Evolutionary conservation across 2,329 filamentous ascomycete species (phyloP), one percentile per base, ranked within the genome.

Genomic region (Ceratocystis alfenasii): DNA sequence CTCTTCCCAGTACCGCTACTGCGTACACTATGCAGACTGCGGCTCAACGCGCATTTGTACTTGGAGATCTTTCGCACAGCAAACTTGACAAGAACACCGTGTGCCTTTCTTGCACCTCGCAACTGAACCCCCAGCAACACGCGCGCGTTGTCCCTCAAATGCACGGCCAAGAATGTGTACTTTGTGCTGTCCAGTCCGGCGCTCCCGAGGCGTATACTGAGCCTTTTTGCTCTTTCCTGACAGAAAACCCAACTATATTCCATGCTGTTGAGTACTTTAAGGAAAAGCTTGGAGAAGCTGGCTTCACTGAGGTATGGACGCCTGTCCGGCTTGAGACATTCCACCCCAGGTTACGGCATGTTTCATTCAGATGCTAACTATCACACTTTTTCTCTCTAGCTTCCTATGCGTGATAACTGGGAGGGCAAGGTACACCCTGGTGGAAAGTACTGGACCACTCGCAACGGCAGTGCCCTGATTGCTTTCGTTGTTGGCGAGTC

Each of bases 201-300:
- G 77, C 78, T 64, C 82, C 85, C 3, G 85, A 86, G 71, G 80
- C 80, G 67, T 95, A 91, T 74, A 88, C 89, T 7, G 81, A 90
- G 76, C 90, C 91, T 0, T 96, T 95, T 74, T 87, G 88, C 74
- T 82, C 90, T 64, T 97, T 96, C 74, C 83, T 97, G 78, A 88
- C 86, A 57, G 82, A 88, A 69, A 96, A 96, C 73, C 94, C 94
- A 0, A 97, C 94, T 7, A 84, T 96, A 60, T 99, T 95, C 75
- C 94, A 99, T 72, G 85, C 90, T 1, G 91, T 96, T 33, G 83
- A 85, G 67, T 84, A 90, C 71, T 90, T 96, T 74, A 85, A 87
- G 71, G 79, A 81, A 66, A 86, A 91, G 72, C 81, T 96, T 61
- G 79, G 82, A 69, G 80, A 83, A 48, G 79, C 84, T 46, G 93